Evolutionary conservation across 495 filamentous ascomycete species (phyloP), one percentile per base, ranked within the genome.

Genomic region (Achaetomiella virescens): DNA sequence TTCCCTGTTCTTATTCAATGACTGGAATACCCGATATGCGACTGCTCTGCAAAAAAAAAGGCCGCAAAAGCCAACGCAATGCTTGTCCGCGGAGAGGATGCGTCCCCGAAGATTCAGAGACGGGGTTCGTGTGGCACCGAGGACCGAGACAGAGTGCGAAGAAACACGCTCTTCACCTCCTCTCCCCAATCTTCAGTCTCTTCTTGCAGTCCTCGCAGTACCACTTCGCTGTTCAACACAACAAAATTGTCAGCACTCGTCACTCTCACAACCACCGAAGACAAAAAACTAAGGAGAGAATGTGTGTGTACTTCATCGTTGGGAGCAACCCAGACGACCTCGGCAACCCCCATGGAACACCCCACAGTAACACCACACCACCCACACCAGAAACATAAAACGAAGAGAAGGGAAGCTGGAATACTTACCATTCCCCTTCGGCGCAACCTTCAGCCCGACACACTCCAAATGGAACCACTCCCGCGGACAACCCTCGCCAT

Each of bases 401-500:
- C 37, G 31, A 8, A 41, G 48, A 66, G 15, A 36, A 20, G 25
- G 14, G 43, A 14, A 18, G 25, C 36, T 44, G 51, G 53, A 10
- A 27, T 44, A 83, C 87, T 78, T 73, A 92, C 89, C 81, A 75
- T 90, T 95, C 57, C 83, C 82, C 42, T 80, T 87, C 25, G 93
- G 93, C 45, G 91, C 87, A 62, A 87, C 88, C 48, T 83, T 88
- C 68, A 98, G 66, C 51, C 90, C 91, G 17, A 95, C 91, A 70
- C 93, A 98, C 37, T 84, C 85, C 40, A 98, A 68, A 78, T 98
- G 93, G 75, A 97, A 98, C 93, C 93, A 98, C 72, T 97, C 92
- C 58, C 83, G 79, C 57, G 84, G 80, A 72, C 93, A 98, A 24
- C 78, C 80, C 48, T 92, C 88, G 42, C 86, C 88, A 65, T 98